phyloP scores from a whole-genome alignment of 768 basidiomycete genomes.

The Termitomyces sp. region DNA sequence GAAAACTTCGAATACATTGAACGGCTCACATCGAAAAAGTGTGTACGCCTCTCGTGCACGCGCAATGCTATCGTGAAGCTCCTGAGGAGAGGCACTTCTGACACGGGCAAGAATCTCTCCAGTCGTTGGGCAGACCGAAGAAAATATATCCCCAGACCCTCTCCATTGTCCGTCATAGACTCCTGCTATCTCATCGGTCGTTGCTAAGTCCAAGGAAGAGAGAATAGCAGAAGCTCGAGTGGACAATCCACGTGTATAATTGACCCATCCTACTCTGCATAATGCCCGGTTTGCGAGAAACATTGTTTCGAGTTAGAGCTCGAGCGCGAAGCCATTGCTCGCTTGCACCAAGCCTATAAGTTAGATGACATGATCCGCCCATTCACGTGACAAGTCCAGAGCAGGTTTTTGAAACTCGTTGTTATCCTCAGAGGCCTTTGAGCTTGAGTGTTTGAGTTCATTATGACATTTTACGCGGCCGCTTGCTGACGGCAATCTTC shows the following conservation, averaged over 20 bases:
- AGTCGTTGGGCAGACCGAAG: slow-evolving; percentile 80
- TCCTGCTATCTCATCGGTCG: slow-evolving; percentile 54
- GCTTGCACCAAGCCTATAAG: neutral
- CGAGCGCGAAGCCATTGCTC: neutral
- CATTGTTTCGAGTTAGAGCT: slow-evolving; percentile 15
- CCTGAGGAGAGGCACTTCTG: slow-evolving; percentile 64
- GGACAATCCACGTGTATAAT: slow-evolving; percentile 48
- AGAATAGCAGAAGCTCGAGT: slow-evolving; percentile 67
- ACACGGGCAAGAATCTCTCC: slow-evolving; percentile 80
- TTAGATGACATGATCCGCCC: neutral
- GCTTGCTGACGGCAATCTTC: neutral
- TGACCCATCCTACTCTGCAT: slow-evolving; percentile 7
- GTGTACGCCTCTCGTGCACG: slow-evolving; percentile 71
- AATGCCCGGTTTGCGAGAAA: slow-evolving; percentile 21
- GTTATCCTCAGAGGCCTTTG: neutral
- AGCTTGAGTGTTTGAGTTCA: neutral
- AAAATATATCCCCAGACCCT: slow-evolving; percentile 65
- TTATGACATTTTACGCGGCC: neutral
- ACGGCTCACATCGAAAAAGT: slow-evolving; percentile 49
- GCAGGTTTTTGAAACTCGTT: no score
- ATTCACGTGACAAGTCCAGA: neutral
- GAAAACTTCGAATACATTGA: neutral
- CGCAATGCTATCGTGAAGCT: slow-evolving; percentile 63
- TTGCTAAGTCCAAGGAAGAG: slow-evolving; percentile 55
- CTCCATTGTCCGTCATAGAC: slow-evolving; percentile 84